Evolutionary conservation across 1,139 yeast genomes (phyloP), one percentile per base, ranked within the genome.

Genomic region (Scheffersomyces segobiensis): DNA sequence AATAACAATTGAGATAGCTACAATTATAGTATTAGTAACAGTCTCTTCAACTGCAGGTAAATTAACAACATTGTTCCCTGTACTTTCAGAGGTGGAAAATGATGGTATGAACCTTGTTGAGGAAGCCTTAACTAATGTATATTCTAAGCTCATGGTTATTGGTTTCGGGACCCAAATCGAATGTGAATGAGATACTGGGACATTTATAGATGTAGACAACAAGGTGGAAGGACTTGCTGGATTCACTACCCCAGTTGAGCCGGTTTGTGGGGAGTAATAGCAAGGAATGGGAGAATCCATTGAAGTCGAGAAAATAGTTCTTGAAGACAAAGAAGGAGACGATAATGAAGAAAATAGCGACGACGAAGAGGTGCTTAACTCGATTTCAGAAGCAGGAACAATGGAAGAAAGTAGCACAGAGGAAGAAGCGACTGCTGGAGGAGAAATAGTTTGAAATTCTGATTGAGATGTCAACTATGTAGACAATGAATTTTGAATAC

Each of bases 391-490:
- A 19, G 20, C 42, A 22, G 53, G 22, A 22, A 46, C 49, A 21
- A 50, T 10, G n/a, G 55, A 19, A 26, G 53, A n/a, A 54, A 42
- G 7, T 19, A 32, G 3, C 20, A 20, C 12, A 1, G 49, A 32
- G n/a, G 53, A 20, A 53, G 56, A 6, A 10, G 52, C 18, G 18
- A 21, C 20, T 18, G 50, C 4, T 20, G 53, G 21, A 39, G 55
- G 1, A 22, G 55, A 12, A n/a, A 49, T 14, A 22, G 20, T 18
- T n/a, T 55, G 50, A 48, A 48, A 20, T 12, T 7, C 50, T 17
- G 53, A 42, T 17, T 24, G 20, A 21, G 46, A 64, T 55, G 46
- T 48, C 26, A 49, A 56, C 59, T 54, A 54, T 49, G 54, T 18
- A 46, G 53, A 49, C 46, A 19, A 20, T 42, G 57, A 21, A 4